phyloP scores from a whole-genome alignment of 306 rosid genomes.

The Benincasa hispida region DNA sequence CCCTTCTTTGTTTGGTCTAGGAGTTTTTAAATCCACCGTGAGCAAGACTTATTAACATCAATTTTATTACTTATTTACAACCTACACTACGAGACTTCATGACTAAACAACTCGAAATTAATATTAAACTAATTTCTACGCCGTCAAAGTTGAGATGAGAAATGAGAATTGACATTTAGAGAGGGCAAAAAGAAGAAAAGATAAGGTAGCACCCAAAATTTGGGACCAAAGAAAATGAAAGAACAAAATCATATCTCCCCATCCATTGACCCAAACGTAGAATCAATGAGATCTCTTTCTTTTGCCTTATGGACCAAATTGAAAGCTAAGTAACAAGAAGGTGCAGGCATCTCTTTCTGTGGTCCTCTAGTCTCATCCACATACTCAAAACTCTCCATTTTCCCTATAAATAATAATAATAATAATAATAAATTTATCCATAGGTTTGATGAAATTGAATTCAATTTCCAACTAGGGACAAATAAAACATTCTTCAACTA shows the following conservation, averaged over 20 bases:
- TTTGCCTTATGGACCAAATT: conserved; percentile 21
- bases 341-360: background rate
- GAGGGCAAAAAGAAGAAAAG: background rate
- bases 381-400: background rate
- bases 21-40: too few species aligned
- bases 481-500: conserved; percentile 1
- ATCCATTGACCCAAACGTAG: conserved; percentile 40
- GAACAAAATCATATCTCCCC: conserved; percentile 32
- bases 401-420: background rate
- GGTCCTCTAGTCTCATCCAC: background rate
- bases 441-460: background rate
- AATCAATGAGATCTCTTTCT: conserved; percentile 48
- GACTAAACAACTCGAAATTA: too few species aligned
- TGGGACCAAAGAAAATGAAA: conserved; percentile 48
- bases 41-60: too few species aligned
- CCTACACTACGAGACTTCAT: too few species aligned
- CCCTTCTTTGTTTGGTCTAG: too few species aligned
- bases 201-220: background rate
- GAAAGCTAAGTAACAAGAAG: conserved; percentile 10
- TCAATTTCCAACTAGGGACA: background rate
- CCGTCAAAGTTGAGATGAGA: background rate
- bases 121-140: too few species aligned
- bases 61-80: too few species aligned
- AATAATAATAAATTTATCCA: background rate
- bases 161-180: background rate